Evolutionary conservation across 805 yeast species (phyloP).

Genomic region (Myxozyma neotropica): DNA sequence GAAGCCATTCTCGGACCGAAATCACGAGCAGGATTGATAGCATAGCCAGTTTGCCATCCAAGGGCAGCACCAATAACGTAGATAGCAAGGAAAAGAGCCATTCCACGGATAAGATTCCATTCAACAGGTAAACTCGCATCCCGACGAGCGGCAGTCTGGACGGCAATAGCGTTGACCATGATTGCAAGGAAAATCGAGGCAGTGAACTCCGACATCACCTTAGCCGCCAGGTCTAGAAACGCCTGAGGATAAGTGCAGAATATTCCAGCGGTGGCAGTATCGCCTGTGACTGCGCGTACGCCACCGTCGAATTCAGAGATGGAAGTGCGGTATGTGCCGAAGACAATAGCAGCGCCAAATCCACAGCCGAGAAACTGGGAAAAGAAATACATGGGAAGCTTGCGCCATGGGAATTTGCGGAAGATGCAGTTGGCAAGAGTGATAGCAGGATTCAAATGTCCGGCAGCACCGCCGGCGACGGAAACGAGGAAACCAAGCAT

Average conservation of each 20-base stretch:
- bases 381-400: conserved; percentile 50
- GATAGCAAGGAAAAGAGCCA: conserved; percentile 51
- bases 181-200: conserved; percentile 51
- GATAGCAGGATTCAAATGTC: conserved; percentile 59
- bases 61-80: conserved; percentile 49
- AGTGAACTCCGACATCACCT: conserved; percentile 53
- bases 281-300: conserved; percentile 41
- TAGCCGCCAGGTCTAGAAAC: conserved; percentile 49
- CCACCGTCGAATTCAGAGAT: conserved; percentile 46
- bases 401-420: conserved; percentile 56
- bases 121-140: conserved; percentile 20
- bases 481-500: conserved; percentile 54
- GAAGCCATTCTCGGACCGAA: conserved; percentile 57
- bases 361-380: conserved; percentile 56
- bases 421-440: conserved; percentile 52
- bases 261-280: conserved; percentile 47
- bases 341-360: conserved; percentile 51
- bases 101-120: conserved; percentile 42
- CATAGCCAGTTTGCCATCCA: conserved; percentile 59
- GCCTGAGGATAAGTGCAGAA: conserved; percentile 52
- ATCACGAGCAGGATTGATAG: conserved; percentile 59
- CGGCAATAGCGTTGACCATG: conserved; percentile 50
- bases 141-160: conserved; percentile 18
- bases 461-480: conserved; percentile 58
- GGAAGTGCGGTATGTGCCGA: conserved; percentile 51